phyloP scores from a whole-genome alignment of 306 rosid species.

The Malus sieversii region DNA sequence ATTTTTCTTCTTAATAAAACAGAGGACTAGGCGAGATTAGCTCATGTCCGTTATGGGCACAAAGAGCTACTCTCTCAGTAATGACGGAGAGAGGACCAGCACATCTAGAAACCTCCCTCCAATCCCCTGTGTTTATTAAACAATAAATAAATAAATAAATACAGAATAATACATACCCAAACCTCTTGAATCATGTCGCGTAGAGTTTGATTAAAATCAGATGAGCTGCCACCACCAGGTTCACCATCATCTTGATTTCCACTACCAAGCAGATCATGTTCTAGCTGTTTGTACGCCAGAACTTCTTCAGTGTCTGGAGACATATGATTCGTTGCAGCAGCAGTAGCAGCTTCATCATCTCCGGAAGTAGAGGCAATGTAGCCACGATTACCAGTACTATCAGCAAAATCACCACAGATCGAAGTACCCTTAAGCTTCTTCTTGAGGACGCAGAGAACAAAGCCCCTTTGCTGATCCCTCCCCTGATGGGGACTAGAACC shows the following conservation, averaged over 20 bases:
- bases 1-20: no score
- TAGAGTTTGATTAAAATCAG: background rate
- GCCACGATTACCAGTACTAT: constrained; percentile 15
- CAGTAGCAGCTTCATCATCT: background rate
- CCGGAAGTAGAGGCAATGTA: constrained; percentile 2
- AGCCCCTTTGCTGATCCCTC: constrained; percentile 23
- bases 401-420: constrained; percentile 7
- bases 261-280: background rate
- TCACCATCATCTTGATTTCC: background rate
- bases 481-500: background rate
- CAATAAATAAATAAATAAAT: no score
- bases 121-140: background rate
- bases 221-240: background rate
- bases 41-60: no score
- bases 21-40: no score
- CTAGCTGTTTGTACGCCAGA: background rate
- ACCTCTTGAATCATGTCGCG: background rate
- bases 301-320: background rate
- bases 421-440: background rate
- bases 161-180: background rate
- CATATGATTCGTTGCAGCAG: background rate
- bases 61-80: no score
- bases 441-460: constrained; percentile 45
- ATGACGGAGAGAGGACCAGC: background rate
- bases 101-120: background rate